These are phyloP conservation scores for Claviceps spartinae DNA, from an alignment of 2,329 filamentous ascomycete genomes.

Conservation along the genomic window DNA sequence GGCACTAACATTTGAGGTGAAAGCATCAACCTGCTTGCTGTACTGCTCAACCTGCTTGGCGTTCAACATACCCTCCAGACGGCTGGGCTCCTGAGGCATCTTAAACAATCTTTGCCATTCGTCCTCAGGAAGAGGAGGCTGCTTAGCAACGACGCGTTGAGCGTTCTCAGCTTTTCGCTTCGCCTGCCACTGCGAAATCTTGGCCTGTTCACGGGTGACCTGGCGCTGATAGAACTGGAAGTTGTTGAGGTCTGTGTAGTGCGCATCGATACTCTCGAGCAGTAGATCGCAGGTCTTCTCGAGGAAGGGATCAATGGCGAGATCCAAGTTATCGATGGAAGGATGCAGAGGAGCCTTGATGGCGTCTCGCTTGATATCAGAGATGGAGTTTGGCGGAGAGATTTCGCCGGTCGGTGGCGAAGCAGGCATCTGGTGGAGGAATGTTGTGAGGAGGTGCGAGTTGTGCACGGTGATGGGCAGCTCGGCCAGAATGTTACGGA, in stretches of 20 bases:
- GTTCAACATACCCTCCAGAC: slow-evolving; percentile 87
- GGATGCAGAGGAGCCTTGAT: slow-evolving; percentile 58
- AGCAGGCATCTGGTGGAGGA: slow-evolving; percentile 79
- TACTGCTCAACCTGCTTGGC: slow-evolving; percentile 96
- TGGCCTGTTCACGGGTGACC: slow-evolving; percentile 83
- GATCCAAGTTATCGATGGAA: slow-evolving; percentile 78
- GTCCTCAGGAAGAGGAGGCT: slow-evolving; percentile 79
- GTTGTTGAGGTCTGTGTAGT: slow-evolving; percentile 99
- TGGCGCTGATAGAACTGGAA: slow-evolving; percentile 94
- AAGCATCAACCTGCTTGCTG: slow-evolving; percentile 90
- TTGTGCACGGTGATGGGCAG: slow-evolving; percentile 85
- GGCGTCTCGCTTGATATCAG: slow-evolving; percentile 58
- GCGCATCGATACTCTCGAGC: slow-evolving; percentile 90
- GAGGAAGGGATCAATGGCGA: slow-evolving; percentile 92
- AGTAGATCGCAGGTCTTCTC: slow-evolving; percentile 97
- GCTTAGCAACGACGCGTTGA: slow-evolving; percentile 71
- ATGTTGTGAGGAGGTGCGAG: slow-evolving; percentile 90
- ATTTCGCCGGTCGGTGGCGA: slow-evolving; percentile 50
- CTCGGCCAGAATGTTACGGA: slow-evolving; percentile 88
- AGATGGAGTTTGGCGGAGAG: slow-evolving; percentile 63
- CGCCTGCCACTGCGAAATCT: slow-evolving; percentile 91
- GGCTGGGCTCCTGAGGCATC: slow-evolving; percentile 84
- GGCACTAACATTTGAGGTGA: slow-evolving; percentile 76
- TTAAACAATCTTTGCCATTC: slow-evolving; percentile 99
- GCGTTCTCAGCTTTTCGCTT: slow-evolving; percentile 97